Conservation (phyloP, 1,139 yeast genomes). For the Arxiozyma telluris region DNA sequence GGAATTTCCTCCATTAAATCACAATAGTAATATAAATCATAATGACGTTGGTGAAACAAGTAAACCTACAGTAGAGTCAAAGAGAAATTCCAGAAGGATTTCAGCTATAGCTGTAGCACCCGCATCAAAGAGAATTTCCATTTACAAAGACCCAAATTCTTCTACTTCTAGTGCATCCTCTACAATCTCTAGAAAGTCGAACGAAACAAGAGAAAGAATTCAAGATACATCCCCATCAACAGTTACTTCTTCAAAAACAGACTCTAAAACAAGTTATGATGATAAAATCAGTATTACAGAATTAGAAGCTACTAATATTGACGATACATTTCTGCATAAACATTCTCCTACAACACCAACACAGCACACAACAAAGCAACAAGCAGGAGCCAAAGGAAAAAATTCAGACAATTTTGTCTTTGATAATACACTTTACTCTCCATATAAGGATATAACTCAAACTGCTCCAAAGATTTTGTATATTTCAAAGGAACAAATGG, state of each 20-base stretch:
- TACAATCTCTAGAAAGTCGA: not conserved
- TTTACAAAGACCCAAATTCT: not conserved
- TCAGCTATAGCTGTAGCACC: not conserved
- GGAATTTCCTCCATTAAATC: conserved; percentile 12
- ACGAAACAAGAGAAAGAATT: not conserved
- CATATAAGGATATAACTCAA: conserved; percentile 7
- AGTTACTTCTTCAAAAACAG: not conserved
- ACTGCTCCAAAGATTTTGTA: conserved; percentile 15
- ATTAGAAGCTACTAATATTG: not conserved
- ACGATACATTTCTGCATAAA: not conserved
- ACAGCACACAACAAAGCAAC: not conserved
- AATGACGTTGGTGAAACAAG: not conserved
- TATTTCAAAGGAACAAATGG: conserved; percentile 53
- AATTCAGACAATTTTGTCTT: conserved; percentile 18
- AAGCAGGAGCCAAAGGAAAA: not conserved
- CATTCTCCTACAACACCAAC: not conserved
- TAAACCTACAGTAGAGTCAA: not conserved
- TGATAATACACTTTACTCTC: conserved; percentile 15
- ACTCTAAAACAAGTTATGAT: not conserved
- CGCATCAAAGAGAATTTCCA: conserved; percentile 6
- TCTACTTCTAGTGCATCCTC: not conserved
- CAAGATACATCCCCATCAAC: not conserved
- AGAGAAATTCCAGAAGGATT: not conserved
- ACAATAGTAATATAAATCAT: not conserved
- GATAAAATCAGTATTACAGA: not conserved